Evolutionary conservation across 2,329 filamentous ascomycete genomes (phyloP), one percentile per base, ranked within the genome.

Genomic region (Aspergillus nomiae): DNA sequence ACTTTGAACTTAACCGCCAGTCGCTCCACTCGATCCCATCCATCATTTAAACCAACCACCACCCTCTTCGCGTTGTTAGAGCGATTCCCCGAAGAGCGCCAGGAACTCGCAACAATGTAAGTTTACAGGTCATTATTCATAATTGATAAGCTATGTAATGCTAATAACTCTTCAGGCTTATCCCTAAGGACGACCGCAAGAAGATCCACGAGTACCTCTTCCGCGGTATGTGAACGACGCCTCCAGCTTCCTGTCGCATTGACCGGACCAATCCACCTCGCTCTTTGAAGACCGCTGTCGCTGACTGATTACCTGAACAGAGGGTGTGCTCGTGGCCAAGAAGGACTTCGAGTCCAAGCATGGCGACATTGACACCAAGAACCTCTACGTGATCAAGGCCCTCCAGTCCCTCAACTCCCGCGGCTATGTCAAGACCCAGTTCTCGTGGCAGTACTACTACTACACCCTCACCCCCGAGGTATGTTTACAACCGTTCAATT

Each of bases 381-480:
- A 99, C 90, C 92, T 99, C 78, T 98, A 85, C 83, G 94, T 87
- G 83, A 92, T 99, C 89, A 99, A 99, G 90, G 95, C 95, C 79
- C 90, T 89, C 86, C 95, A 99, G 88, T 99, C 95, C 71, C 90
- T 99, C 80, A 96, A 90, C 86, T 97, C 94, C 76, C 94, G 95
- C 82, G 94, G 94, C 82, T 98, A 92, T 85, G 89, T 99, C 86
- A 99, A 99, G 92, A 99, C 95, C 77, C 95, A 96, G 85, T 99
- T 99, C 91, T 97, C 93, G 74, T 97, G 93, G 93, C 93, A 97
- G 86, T 97, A 94, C 89, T 97, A 98, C 91, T 99, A 99, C 92
- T 99, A 99, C 90, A 97, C 95, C 84, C 90, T 99, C 84, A 97
- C 94, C 82, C 92, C 94, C 80, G 94, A 98, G 74, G 72, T 74